Conservation (phyloP, 2,329 filamentous ascomycete genomes). For the Bipolaris bicolor region DNA sequence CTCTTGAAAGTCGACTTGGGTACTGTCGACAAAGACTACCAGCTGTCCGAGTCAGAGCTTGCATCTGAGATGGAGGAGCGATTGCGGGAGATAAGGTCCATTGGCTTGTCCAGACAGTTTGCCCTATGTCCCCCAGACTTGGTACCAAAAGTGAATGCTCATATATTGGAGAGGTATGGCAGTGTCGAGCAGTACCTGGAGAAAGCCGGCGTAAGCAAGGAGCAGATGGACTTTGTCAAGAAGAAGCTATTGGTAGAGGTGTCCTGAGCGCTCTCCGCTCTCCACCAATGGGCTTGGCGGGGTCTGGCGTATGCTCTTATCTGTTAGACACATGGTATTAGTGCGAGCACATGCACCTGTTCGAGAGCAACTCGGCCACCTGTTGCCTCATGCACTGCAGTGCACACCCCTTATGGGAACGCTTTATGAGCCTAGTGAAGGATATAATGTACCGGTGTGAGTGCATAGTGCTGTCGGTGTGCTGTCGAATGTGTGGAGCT, state of each 20-base stretch:
- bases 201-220: constrained; percentile 29
- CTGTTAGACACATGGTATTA: background rate
- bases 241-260: constrained; percentile 36
- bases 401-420: background rate
- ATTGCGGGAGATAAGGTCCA: constrained; percentile 69
- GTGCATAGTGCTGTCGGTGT: constrained; percentile 11
- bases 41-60: constrained; percentile 67
- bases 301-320: constrained; percentile 5
- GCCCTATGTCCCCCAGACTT: constrained; percentile 69
- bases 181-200: constrained; percentile 66
- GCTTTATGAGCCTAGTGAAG: background rate
- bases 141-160: constrained; percentile 62
- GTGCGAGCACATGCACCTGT: background rate
- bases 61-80: constrained; percentile 66
- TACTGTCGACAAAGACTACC: constrained; percentile 75
- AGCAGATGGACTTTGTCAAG: constrained; percentile 46
- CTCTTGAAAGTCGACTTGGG: constrained; percentile 62
- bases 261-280: constrained; percentile 12
- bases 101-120: constrained; percentile 74
- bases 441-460: background rate
- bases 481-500: constrained; percentile 9
- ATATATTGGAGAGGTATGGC: constrained; percentile 68
- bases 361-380: background rate
- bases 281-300: constrained; percentile 6
- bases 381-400: background rate